Conservation (phyloP, 805 yeast species). For the Peterozyma xylosa region DNA sequence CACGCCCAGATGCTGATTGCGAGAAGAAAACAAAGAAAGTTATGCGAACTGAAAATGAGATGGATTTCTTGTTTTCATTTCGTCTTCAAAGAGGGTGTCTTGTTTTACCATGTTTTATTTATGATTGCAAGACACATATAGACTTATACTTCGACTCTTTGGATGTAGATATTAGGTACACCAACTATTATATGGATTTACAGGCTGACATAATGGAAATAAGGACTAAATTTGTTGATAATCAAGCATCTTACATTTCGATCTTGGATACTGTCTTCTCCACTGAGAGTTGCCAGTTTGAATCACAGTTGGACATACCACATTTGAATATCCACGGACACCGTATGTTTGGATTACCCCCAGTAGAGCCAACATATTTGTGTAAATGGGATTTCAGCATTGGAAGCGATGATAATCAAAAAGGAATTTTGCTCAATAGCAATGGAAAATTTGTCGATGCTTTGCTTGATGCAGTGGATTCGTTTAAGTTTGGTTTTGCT, state of each 20-base stretch:
- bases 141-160: slow-evolving; percentile 57
- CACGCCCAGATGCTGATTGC: slow-evolving; percentile 4
- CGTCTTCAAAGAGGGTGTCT: slow-evolving; percentile 64
- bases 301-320: slow-evolving; percentile 46
- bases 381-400: slow-evolving; percentile 85
- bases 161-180: slow-evolving; percentile 76
- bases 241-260: too few relatives aligned
- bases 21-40: slow-evolving; percentile 1
- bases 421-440: slow-evolving; percentile 38
- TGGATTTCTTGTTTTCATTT: slow-evolving; percentile 69
- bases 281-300: slow-evolving; percentile 8
- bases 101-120: slow-evolving; percentile 66
- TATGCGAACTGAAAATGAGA: slow-evolving; percentile 52
- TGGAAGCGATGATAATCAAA: slow-evolving; percentile 28
- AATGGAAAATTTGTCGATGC: slow-evolving; percentile 36
- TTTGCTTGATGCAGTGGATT: slow-evolving; percentile 31
- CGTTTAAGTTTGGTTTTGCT: slow-evolving; percentile 53
- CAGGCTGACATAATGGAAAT: slow-evolving; percentile 67
- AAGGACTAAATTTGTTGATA: slow-evolving; percentile 22
- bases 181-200: slow-evolving; percentile 89
- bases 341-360: slow-evolving; percentile 89
- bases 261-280: slow-evolving; percentile 18
- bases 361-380: slow-evolving; percentile 77
- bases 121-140: slow-evolving; percentile 53
- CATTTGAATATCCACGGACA: slow-evolving; percentile 73